Conservation (phyloP, 345 rosid species). For the Pistacia vera region DNA sequence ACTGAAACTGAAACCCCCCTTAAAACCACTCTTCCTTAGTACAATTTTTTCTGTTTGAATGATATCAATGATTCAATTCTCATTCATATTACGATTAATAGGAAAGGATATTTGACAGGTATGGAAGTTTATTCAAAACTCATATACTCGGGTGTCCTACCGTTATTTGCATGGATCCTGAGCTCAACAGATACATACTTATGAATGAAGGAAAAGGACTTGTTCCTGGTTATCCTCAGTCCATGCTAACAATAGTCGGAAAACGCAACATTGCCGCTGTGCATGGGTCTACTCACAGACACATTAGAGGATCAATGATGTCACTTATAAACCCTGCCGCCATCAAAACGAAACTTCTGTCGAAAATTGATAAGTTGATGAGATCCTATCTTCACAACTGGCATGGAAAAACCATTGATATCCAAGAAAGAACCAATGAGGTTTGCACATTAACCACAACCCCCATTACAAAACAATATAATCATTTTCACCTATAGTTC, state of each 20-base stretch:
- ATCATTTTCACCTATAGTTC: slow-evolving; percentile 6
- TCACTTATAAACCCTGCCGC: slow-evolving; percentile 59
- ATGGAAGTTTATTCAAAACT: slow-evolving; percentile 78
- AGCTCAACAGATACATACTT: slow-evolving; percentile 74
- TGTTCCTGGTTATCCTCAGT: slow-evolving; percentile 91
- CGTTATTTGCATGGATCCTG: slow-evolving; percentile 74
- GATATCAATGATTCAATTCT: too few species aligned
- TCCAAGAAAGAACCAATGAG: slow-evolving; percentile 79
- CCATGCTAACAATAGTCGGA: slow-evolving; percentile 82
- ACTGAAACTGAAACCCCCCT: too few species aligned
- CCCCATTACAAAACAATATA: background rate
- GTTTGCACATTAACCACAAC: slow-evolving; percentile 28
- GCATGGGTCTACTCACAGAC: slow-evolving; percentile 70
- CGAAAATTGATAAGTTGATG: slow-evolving; percentile 62
- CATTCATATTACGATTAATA: background rate
- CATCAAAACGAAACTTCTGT: slow-evolving; percentile 62
- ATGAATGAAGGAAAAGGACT: slow-evolving; percentile 83
- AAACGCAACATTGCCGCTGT: slow-evolving; percentile 78
- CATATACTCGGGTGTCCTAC: slow-evolving; percentile 91
- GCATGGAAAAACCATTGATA: slow-evolving; percentile 55
- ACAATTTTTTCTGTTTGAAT: too few species aligned
- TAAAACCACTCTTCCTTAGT: too few species aligned
- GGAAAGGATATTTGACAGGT: slow-evolving; percentile 35
- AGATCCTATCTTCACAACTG: slow-evolving; percentile 58
- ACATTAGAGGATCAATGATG: slow-evolving; percentile 69